Evolutionary conservation across 352 stramenopile species (phyloP), one percentile per base, ranked within the genome.

Genomic region (Phytophthora ohioensis): DNA sequence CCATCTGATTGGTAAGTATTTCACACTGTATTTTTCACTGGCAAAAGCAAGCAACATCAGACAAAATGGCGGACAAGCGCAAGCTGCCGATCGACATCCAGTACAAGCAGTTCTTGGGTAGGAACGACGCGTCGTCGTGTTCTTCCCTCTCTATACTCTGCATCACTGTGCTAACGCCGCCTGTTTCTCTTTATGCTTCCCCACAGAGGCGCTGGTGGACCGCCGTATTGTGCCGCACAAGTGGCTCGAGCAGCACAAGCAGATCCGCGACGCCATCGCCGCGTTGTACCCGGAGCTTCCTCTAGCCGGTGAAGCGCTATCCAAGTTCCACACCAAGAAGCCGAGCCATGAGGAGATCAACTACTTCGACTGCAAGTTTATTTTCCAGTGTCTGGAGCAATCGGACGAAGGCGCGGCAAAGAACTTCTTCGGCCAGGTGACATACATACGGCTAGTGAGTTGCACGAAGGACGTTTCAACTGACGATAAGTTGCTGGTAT

Each of bases 371-470:
- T 94, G 87, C 77, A 92, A 91, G 64, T 75, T 76, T 30, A 67
- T 94, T 13, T 64, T 92, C 21, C 64, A 79, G 59, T 81, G 73
- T 51, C 84, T 94, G 12, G 70, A 87, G 57, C 76, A 81, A 53
- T 90, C 87, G 52, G 75, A 85, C 43, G 87, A 93, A 30, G 84
- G 81, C 15, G 64, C 64, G 8, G 63, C 64, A 46, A 92, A 82
- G 70, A 94, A 91, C 75, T 91, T 94, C 53, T 92, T 94, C 64
- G 87, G 87, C 30, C 84, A 91, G 70, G 83, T 91, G 52, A 13
- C 21, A 43, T 46, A 30, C 12, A 21, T n/a, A 31, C n/a, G 13
- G n/a, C 5, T 34, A 41, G 10, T 7, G 13, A 27, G 21, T 27
- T 27, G 56, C 21, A 42, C 41, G 47, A 54, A 38, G 30, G 30